Evolutionary conservation across 164 flowering plant genomes (phyloP).

Genomic region (Stephania japonica): DNA sequence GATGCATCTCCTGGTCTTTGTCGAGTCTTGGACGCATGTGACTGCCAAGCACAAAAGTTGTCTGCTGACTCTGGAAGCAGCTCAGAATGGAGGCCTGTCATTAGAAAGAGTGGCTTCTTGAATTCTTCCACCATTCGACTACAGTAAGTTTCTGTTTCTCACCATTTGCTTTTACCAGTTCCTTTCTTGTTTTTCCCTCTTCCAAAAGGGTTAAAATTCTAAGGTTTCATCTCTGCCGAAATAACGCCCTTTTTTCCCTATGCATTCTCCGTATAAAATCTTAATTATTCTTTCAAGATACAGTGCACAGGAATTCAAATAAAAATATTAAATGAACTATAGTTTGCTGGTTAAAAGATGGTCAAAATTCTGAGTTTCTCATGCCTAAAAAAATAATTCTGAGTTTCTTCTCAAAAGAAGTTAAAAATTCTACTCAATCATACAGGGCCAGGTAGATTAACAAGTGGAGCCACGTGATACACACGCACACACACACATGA

Average conservation of each 20-base stretch:
- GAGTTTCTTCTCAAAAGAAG: not conserved
- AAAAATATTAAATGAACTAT: not conserved
- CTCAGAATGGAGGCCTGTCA: slow-evolving; percentile 80
- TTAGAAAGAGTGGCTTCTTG: slow-evolving; percentile 44
- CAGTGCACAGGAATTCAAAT: not conserved
- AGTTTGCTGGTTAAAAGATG: not conserved
- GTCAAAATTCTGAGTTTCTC: not conserved
- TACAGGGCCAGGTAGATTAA: not conserved
- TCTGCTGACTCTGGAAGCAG: slow-evolving; percentile 58
- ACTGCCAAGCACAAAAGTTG: slow-evolving; percentile 42
- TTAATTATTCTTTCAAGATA: not conserved
- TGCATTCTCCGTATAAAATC: not conserved
- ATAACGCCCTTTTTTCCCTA: not conserved
- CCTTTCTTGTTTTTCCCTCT: too few species aligned
- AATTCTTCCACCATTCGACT: slow-evolving; percentile 63
- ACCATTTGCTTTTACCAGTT: too few species aligned
- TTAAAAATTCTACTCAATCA: not conserved
- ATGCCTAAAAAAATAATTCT: too few species aligned
- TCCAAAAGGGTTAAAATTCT: not conserved
- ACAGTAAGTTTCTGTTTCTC: slow-evolving; percentile 48
- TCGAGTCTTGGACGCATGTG: slow-evolving; percentile 61
- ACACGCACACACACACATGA: not conserved
- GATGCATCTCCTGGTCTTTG: slow-evolving; percentile 52
- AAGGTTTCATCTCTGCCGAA: not conserved
- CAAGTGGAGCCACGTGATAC: not conserved